Evolutionary conservation across 1,284 basidiomycete genomes (phyloP).

Genomic region (Hemileia vastatrix): DNA sequence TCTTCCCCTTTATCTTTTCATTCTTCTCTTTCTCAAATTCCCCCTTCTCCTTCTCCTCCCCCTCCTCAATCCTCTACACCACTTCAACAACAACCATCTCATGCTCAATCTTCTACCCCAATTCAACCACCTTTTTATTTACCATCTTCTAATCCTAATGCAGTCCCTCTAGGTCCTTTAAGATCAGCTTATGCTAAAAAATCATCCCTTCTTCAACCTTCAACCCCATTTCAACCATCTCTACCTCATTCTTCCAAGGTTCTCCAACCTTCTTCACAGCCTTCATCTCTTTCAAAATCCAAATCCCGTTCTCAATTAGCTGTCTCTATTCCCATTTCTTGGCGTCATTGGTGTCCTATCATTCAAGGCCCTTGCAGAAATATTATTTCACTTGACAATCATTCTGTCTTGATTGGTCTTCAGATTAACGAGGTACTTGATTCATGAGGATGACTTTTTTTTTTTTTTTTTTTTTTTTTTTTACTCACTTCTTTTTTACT

Average conservation of each 20-base stretch:
- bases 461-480: neutral
- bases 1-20: conserved; percentile 1
- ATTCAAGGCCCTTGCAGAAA: neutral
- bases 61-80: neutral
- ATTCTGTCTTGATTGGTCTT: neutral
- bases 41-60: neutral
- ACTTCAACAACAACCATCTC: no score
- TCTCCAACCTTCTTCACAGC: neutral
- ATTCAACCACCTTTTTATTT: conserved; percentile 5
- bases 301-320: neutral
- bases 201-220: neutral
- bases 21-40: neutral
- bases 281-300: neutral
- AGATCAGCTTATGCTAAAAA: neutral
- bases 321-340: neutral
- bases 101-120: conserved; percentile 20
- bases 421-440: neutral
- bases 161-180: no score
- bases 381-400: neutral
- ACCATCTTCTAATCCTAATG: neutral
- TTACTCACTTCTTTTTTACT: neutral
- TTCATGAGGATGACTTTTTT: neutral
- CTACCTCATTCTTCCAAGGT: neutral
- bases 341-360: conserved; percentile 55
- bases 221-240: neutral